These are phyloP conservation scores for Aegilops sharonensis DNA, from an alignment of 176 grass and related monocot species.

Conservation along the genomic window DNA sequence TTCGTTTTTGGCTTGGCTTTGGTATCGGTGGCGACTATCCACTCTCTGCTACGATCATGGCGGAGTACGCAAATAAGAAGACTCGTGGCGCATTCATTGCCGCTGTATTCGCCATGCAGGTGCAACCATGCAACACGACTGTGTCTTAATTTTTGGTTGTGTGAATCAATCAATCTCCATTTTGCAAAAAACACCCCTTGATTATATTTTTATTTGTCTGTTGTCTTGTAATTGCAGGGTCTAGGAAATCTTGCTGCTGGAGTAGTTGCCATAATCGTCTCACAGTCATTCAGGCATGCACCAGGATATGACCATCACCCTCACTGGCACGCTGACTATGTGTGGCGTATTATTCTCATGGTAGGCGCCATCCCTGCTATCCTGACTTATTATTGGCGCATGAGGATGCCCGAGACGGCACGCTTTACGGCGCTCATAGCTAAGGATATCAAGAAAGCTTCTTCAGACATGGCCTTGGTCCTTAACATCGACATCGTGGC, in stretches of 20 bases:
- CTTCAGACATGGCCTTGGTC: slow-evolving; percentile 38
- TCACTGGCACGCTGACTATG: slow-evolving; percentile 14
- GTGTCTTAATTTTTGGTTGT: too few relatives aligned
- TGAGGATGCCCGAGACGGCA: slow-evolving; percentile 51
- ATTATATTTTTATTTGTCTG: not conserved
- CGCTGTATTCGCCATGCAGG: slow-evolving; percentile 74
- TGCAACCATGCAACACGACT: not conserved
- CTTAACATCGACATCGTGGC: slow-evolving; percentile 24
- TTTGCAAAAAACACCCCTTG: too few relatives aligned
- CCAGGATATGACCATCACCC: not conserved
- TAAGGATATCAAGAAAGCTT: slow-evolving; percentile 23
- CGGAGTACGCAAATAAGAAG: slow-evolving; percentile 81
- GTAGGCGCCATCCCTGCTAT: slow-evolving; percentile 19
- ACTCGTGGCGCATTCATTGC: slow-evolving; percentile 73
- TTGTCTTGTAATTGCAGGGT: slow-evolving; percentile 12
- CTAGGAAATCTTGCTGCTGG: slow-evolving; percentile 33
- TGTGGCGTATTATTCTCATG: slow-evolving; percentile 37
- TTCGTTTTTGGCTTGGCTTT: slow-evolving; percentile 88
- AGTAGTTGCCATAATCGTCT: slow-evolving; percentile 21
- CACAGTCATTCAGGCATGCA: not conserved
- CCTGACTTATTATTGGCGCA: slow-evolving; percentile 49
- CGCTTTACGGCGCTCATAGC: slow-evolving; percentile 43
- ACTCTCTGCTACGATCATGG: slow-evolving; percentile 78
- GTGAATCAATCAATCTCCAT: too few relatives aligned
- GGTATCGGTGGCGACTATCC: slow-evolving; percentile 87